Conservation (phyloP, 2,329 filamentous ascomycete genomes). For the Venturia aucupariae region DNA sequence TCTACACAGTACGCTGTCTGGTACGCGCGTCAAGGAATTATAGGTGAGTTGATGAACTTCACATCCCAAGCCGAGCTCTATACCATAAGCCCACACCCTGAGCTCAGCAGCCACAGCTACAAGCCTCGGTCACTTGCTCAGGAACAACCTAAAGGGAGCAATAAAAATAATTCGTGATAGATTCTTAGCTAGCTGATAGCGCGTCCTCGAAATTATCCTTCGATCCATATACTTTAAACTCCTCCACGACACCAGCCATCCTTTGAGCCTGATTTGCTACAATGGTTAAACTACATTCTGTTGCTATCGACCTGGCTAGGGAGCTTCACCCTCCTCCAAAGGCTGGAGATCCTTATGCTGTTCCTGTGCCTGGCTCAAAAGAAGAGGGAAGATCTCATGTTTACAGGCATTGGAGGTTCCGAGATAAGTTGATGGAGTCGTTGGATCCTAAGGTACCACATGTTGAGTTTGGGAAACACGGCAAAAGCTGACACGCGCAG, state of each 20-base stretch:
- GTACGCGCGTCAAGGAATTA: not conserved
- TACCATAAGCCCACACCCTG: no score
- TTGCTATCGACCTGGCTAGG: constrained; percentile 17
- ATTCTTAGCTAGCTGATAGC: not conserved
- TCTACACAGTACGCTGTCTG: not conserved
- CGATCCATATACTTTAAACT: not conserved
- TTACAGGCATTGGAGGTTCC: constrained; percentile 76
- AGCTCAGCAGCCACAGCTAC: not conserved
- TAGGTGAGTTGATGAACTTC: not conserved
- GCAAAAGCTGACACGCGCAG: constrained; percentile 22
- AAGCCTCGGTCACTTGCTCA: not conserved
- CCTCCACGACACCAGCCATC: not conserved
- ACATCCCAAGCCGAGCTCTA: no score
- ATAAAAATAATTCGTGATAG: not conserved
- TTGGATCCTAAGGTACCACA: constrained; percentile 54
- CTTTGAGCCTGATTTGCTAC: not conserved
- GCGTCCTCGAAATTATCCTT: not conserved
- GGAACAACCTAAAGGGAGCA: not conserved
- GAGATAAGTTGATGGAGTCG: constrained; percentile 62
- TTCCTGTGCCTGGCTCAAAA: constrained; percentile 67
- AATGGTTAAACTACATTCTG: constrained; percentile 11
- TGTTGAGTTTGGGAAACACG: constrained; percentile 7
- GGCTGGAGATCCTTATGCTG: constrained; percentile 66
- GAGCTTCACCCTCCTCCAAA: constrained; percentile 57
- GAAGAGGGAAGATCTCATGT: constrained; percentile 61